Percentiles rank a stretch among this genome's conserved stretches.
Evolutionary conservation across 2,329 filamentous ascomycete species (phyloP).

Genomic region (Cercospora sesami): DNA sequence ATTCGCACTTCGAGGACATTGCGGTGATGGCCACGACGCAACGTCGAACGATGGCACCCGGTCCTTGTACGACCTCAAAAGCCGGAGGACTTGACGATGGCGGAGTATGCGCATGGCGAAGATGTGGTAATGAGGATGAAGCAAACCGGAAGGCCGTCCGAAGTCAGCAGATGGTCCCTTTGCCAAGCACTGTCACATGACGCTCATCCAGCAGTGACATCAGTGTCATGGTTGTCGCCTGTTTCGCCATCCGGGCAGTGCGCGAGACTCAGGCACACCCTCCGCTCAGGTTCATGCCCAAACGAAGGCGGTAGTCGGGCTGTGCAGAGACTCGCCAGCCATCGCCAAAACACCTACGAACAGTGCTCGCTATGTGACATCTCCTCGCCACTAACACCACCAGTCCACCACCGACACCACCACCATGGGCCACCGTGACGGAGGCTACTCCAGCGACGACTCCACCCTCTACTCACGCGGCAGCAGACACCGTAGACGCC

Average conservation of each 20-base stretch:
- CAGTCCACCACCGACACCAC: background rate
- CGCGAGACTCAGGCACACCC: background rate
- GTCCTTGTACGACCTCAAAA: too few relatives aligned
- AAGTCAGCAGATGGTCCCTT: too few relatives aligned
- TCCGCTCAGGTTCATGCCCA: background rate
- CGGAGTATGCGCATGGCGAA: too few relatives aligned
- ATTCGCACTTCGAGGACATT: too few relatives aligned
- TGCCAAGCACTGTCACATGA: background rate
- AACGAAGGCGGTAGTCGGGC: background rate
- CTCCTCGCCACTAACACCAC: background rate
- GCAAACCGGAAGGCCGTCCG: too few relatives aligned
- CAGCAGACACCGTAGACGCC: conserved; percentile 12
- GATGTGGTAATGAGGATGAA: too few relatives aligned
- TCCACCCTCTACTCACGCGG: conserved; percentile 14
- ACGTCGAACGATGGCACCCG: too few relatives aligned
- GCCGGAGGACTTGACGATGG: too few relatives aligned
- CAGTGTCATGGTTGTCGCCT: background rate
- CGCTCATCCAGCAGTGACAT: background rate
- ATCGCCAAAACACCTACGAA: background rate
- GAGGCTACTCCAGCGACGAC: conserved; percentile 17
- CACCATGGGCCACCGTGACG: conserved; percentile 16
- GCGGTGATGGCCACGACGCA: too few relatives aligned
- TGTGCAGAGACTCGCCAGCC: conserved; percentile 7
- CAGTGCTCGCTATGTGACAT: background rate
- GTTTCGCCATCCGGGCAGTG: conserved; percentile 1